Conservation (phyloP, 2,329 filamentous ascomycete genomes). For the Venturia effusa region DNA sequence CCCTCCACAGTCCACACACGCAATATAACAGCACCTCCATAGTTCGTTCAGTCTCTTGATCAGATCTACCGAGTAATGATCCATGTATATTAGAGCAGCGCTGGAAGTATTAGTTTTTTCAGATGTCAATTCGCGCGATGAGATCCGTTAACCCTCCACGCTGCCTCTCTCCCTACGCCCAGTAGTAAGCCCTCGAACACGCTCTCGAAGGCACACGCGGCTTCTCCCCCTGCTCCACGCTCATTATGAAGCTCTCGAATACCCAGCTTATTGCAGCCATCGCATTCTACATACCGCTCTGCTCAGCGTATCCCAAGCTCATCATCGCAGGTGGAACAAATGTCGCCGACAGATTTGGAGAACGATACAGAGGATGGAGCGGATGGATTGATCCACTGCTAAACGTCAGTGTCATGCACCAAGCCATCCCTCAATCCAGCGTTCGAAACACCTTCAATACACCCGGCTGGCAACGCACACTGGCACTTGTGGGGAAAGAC, state of each 20-base stretch:
- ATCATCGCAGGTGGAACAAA: neutral
- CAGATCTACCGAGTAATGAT: neutral
- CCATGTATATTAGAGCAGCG: neutral
- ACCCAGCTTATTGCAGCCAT: neutral
- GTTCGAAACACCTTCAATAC: neutral
- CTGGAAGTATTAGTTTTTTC: neutral
- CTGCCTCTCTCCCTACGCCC: neutral
- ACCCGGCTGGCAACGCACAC: neutral
- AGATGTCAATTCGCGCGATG: neutral
- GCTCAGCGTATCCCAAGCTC: conserved; percentile 4
- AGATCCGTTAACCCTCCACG: neutral
- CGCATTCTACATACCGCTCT: neutral
- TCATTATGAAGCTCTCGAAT: neutral
- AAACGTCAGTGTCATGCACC: neutral
- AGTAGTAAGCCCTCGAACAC: neutral
- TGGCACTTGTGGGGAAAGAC: neutral
- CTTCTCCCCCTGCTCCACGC: neutral
- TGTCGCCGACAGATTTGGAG: neutral
- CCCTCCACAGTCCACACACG: neutral
- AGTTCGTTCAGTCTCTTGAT: neutral
- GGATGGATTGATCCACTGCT: neutral
- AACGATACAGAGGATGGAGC: neutral
- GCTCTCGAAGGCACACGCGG: neutral
- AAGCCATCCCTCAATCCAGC: neutral
- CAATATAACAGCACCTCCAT: neutral